phyloP scores from a whole-genome alignment of 352 stramenopile genomes.

The Hyaloperonospora arabidopsidis region DNA sequence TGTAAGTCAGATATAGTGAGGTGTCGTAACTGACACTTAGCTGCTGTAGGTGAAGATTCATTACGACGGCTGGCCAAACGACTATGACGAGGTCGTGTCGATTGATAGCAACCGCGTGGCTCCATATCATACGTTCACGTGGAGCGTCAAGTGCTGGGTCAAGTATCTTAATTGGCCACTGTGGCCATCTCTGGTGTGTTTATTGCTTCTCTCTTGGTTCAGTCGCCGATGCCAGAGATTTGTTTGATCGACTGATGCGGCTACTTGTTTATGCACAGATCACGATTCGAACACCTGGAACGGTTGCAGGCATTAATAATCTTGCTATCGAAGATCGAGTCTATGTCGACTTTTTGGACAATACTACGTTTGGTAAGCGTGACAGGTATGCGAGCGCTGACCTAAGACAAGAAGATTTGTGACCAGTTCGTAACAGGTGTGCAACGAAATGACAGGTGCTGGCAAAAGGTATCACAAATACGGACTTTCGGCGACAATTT shows the following conservation, averaged over 20 bases:
- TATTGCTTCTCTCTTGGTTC: neutral
- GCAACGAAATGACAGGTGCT: constrained; percentile 28
- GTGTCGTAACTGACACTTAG: neutral
- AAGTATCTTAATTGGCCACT: constrained; percentile 75
- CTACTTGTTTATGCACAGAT: constrained; percentile 27
- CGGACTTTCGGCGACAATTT: constrained; percentile 33
- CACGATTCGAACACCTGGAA: constrained; percentile 55
- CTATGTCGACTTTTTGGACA: constrained; percentile 57
- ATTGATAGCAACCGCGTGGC: constrained; percentile 53
- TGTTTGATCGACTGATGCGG: neutral
- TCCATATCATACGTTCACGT: constrained; percentile 73
- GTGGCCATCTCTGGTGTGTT: constrained; percentile 55
- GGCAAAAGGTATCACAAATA: constrained; percentile 37
- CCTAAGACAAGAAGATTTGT: neutral
- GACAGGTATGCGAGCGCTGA: constrained; percentile 22
- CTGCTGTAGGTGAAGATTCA: constrained; percentile 44
- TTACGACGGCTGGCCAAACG: constrained; percentile 56
- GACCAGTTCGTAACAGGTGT: neutral
- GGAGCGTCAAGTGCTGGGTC: constrained; percentile 71
- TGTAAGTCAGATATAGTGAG: neutral
- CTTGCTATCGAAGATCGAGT: constrained; percentile 34
- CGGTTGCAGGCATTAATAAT: constrained; percentile 27
- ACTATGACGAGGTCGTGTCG: constrained; percentile 54
- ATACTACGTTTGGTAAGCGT: constrained; percentile 29
- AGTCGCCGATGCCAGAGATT: neutral